phyloP scores from a whole-genome alignment of 2,329 filamentous ascomycete genomes.

The Microcyclospora pomicola region DNA sequence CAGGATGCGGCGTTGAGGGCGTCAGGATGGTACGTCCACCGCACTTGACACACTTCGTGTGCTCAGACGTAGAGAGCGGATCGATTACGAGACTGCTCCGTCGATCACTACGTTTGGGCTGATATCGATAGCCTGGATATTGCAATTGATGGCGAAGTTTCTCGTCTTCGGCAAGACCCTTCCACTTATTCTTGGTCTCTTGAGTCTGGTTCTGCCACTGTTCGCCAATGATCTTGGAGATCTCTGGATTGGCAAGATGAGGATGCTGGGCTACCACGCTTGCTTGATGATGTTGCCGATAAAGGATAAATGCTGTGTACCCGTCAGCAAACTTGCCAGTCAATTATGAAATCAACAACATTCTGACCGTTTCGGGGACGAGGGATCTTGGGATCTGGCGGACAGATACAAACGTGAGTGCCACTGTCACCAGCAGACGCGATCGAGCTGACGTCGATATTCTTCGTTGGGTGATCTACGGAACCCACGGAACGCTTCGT shows the following conservation, averaged over 20 bases:
- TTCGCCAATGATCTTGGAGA: slow-evolving; percentile 91
- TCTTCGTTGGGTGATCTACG: too few relatives aligned
- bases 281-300: slow-evolving; percentile 83
- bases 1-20: slow-evolving; percentile 40
- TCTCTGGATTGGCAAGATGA: slow-evolving; percentile 86
- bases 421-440: slow-evolving; percentile 24
- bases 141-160: slow-evolving; percentile 77
- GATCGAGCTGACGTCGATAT: too few relatives aligned
- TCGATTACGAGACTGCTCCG: slow-evolving; percentile 20
- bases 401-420: slow-evolving; percentile 51
- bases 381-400: slow-evolving; percentile 57
- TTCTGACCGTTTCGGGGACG: slow-evolving; percentile 55
- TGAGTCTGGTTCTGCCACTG: slow-evolving; percentile 72
- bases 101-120: slow-evolving; percentile 52
- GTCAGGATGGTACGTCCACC: slow-evolving; percentile 53
- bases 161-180: slow-evolving; percentile 79
- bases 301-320: slow-evolving; percentile 80
- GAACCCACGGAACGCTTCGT: not conserved
- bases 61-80: slow-evolving; percentile 22
- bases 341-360: slow-evolving; percentile 7
- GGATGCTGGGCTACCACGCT: slow-evolving; percentile 69
- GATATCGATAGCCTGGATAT: slow-evolving; percentile 90
- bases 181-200: slow-evolving; percentile 73
- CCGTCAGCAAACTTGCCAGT: slow-evolving; percentile 32
- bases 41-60: slow-evolving; percentile 52